Base-by-base conservation (phyloP, 805 yeast species). In the Maudiozyma serrabonitensis region DNA sequence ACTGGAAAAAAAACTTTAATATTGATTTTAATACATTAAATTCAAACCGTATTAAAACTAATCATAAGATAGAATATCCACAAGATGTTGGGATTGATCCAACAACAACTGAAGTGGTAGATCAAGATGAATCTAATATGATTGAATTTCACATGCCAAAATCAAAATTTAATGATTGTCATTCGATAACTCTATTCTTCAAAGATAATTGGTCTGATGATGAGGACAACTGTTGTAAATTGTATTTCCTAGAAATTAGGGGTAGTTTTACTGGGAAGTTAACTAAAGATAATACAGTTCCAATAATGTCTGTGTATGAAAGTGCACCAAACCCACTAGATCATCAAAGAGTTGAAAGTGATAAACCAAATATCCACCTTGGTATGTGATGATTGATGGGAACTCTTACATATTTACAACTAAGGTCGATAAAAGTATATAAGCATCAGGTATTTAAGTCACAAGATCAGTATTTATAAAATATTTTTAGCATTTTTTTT, bases 271-370 rank as follows among this genome's bases (percentile, higher is more conserved):
- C 77, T 8, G 53, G 57, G 3, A 48, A 52, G 26, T 41, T 45
- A 18, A 47, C 45, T 3, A 34, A 49, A 8, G 51, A 53, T 12
- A 55, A 58, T 16, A 56, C 54, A 4, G 50, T 56, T 2, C 95
- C 96, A 0, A 78, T 87, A 16, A 74, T 84, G 15, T 74, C 95
- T 0, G 61, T 86, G 19, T 91, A 90, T 64, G 98, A 91, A 67
- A 78, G 89, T 49, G 95, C 96, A 0, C 93, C 97, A 2, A 90
- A 90, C 63, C 96, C 96, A 0, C 79, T 83, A 1, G 97, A 90
- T 62, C 97, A 91, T 64, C 80, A 75, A 55, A 73, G 67, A 45
- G 19, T 66, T 43, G 64, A 63, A 50, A 26, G 54, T 3, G 62
- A 60, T 23, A 46, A 47, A 15, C 53, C 51, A 43, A 41, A 23